Evolutionary conservation across 495 filamentous ascomycete species (phyloP), one percentile per base, ranked within the genome.

Genomic region (Xylona heveae): DNA sequence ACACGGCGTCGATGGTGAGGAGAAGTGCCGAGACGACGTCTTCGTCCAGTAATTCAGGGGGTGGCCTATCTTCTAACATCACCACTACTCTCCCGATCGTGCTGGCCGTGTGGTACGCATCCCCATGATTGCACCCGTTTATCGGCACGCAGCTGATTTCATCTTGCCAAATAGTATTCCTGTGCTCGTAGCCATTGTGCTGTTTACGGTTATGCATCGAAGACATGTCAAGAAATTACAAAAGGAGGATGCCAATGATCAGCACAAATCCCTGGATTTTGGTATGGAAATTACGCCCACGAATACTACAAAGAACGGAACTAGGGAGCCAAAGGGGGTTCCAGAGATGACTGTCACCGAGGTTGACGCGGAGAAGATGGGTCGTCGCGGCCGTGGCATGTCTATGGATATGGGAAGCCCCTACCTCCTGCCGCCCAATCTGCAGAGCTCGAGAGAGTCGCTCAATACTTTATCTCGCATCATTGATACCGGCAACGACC

Each of bases 231-330:
- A 67, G 41, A 85, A 66, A 40, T 65, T 83, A 37, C 59, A 62
- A 37, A 55, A 56, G 24, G 88, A 97, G 57, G 88, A 97, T 50
- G 60, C 62, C 19, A 68, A 78, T 38, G 85, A 94, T 47, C 77
- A 79, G 42, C 78, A 90, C 50, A 90, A 75, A 45, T 92, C 81
- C 2, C 65, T 95, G 46, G 88, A 97, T 49, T 97, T 95, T 48
- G 88, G 88, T 19, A 52, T 93, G 49, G 78, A 58, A 30, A 35
- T 45, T 29, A 47, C 66, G 7, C 60, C 58, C 12, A 38, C 48
- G 23, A 24, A 45, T 19, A 39, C 49, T 38, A 39, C 43, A 6
- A 44, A 35, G 25, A 58, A 62, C 34, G 61, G 58, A 38, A 58
- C 48, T 30, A 51, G 54, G 22, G 57, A 61, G 37, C 55, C 62